phyloP scores from a whole-genome alignment of 257 asterid genomes.

The Perilla frutescens region DNA sequence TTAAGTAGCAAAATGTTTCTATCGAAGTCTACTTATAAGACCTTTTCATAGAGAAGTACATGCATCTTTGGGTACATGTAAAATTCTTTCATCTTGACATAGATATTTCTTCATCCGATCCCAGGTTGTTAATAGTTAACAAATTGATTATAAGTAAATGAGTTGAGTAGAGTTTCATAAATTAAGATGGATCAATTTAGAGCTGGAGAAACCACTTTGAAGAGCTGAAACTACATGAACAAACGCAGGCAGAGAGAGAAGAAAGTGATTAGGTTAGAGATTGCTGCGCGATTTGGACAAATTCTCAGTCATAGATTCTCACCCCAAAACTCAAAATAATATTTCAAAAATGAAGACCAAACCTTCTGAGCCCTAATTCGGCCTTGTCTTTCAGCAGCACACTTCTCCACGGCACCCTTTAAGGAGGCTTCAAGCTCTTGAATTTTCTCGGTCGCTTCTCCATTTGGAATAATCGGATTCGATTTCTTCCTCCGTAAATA shows the following conservation, averaged over 20 bases:
- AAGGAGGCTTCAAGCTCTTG: conserved; percentile 66
- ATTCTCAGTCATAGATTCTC: background rate
- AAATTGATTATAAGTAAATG: too few species aligned
- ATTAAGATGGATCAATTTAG: background rate
- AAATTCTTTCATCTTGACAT: background rate
- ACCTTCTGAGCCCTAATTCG: conserved; percentile 95
- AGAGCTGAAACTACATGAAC: background rate
- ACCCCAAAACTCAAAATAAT: background rate
- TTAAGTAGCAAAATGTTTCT: conserved; percentile 12
- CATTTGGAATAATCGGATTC: conserved; percentile 36
- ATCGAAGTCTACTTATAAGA: background rate
- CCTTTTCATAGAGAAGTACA: background rate
- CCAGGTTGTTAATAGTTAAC: too few species aligned
- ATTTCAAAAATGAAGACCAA: background rate
- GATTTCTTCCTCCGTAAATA: conserved; percentile 64
- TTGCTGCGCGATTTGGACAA: background rate
- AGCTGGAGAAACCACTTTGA: background rate
- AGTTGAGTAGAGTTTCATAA: too few species aligned
- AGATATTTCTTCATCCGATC: too few species aligned
- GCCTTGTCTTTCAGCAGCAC: conserved; percentile 91
- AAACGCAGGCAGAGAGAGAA: background rate
- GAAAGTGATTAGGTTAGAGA: background rate
- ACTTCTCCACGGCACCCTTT: conserved; percentile 58
- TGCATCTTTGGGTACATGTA: conserved; percentile 9
- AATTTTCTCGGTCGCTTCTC: conserved; percentile 47